Base-by-base conservation (phyloP, 352 stramenopile species). In the Phytophthora pinifolia region DNA sequence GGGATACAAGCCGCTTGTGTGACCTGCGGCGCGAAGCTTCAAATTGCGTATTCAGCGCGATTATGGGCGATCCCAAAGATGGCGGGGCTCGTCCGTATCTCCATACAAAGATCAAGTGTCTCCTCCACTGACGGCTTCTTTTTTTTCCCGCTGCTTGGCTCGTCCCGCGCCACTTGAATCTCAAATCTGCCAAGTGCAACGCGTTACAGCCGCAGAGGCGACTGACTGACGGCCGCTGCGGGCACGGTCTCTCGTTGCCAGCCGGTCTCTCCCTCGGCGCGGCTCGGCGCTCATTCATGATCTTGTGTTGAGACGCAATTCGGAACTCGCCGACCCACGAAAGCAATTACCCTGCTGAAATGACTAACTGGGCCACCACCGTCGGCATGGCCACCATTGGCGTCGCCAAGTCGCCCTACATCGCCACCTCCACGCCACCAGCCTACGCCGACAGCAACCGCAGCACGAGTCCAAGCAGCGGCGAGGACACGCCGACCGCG, bases 391-490 rank as follows among this genome's bases (percentile, higher is more conserved):
- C 7, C 15, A n/a, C 9, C 33, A 22, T 42, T 8, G 33, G 34
- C 33, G 29, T 29, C 48, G 3, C 31, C 22, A 27, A 27, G 22
- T 27, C 22, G 22, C 22, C 22, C 3, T 27, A 27, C 22, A 27
- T 27, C 22, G 22, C 14, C 10, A 51, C 34, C 1, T 31, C 22
- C 15, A 52, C 48, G 20, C 45, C 38, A n/a, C 44, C 57, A 6
- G 14, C 15, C 25, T 33, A 59, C 20, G 10, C 22, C 18, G n/a
- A 51, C 29, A 37, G 50, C 10, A 49, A 25, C 13, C 43, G 52
- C 29, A 66, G 49, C 25, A 67, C 60, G 12, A 67, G 65, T 31
- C 49, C 54, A 7, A 73, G 60, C 37, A 73, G 65, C 34, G 54
- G 61, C 27, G 65, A 66, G 14, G 65, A 70, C n/a, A 54, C 57